Percentiles rank a stretch among this genome's conserved stretches.
Conservation (phyloP, 257 asterid species). For the Perilla frutescens region DNA sequence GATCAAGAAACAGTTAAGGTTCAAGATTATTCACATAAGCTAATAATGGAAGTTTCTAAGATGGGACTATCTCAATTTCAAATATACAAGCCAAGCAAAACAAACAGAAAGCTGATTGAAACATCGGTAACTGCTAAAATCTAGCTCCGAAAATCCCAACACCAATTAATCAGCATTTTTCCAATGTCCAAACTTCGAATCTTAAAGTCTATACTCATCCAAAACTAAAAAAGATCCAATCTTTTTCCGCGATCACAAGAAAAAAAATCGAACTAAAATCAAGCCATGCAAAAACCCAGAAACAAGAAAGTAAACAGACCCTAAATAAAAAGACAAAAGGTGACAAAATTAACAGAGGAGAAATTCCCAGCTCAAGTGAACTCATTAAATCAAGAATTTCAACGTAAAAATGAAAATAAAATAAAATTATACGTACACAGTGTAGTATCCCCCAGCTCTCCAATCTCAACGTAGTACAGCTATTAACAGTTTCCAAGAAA, state of each 20-base stretch:
- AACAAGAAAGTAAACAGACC: slow-evolving; percentile 20
- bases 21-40: background rate
- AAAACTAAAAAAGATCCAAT: slow-evolving; percentile 19
- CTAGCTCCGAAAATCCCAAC: background rate
- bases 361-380: slow-evolving; percentile 21
- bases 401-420: background rate
- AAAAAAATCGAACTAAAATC: slow-evolving; percentile 10
- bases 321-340: slow-evolving; percentile 27
- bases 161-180: slow-evolving; percentile 27
- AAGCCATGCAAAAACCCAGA: slow-evolving; percentile 39
- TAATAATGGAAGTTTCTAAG: slow-evolving; percentile 1
- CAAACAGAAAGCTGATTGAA: slow-evolving; percentile 2
- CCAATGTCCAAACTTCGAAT: slow-evolving; percentile 5
- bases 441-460: slow-evolving; percentile 29
- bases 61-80: slow-evolving; percentile 14
- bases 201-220: background rate
- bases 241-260: slow-evolving; percentile 36
- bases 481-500: slow-evolving; percentile 24
- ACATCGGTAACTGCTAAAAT: background rate
- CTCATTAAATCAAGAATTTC: slow-evolving; percentile 3
- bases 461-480: slow-evolving; percentile 32
- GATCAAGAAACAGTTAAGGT: slow-evolving; percentile 21
- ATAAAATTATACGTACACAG: slow-evolving; percentile 40
- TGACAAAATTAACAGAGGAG: slow-evolving; percentile 26
- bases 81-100: slow-evolving; percentile 14